Base-by-base conservation (phyloP, 176 grass and related monocot species). In the Cymbopogon citratus region DNA sequence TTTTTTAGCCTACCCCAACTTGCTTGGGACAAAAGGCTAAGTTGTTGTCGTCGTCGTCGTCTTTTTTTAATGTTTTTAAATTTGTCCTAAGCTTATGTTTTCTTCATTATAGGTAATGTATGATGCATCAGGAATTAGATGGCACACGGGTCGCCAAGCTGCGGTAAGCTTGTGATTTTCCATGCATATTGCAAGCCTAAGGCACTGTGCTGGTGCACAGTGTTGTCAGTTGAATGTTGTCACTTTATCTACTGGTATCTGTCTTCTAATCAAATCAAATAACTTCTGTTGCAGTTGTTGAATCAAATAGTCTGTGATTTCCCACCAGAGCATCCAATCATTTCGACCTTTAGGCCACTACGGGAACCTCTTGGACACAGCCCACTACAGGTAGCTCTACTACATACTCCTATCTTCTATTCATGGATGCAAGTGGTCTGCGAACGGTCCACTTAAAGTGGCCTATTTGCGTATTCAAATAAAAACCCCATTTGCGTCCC, bases 301-400 rank as follows among this genome's bases (percentile, higher is more conserved):
- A 99, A 99, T 90, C 97, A 90, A 86, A 99, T 99, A 88, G 97
- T 99, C 71, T 86, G 89, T 66, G 97, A 99, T 85, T 83, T 95
- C 26, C 93, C 97, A 64, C 85, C 87, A 40, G 91, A 96, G 77
- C 89, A 96, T 76, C 89, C 97, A 77, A 85, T 85, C 72, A 89
- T 99, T 69, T 91, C 92, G 9, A 91, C 87, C 74, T 90, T 87
- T 74, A 90, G 97, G 89, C 97, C 97, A 26, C 80, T 99, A 51
- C 82, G 80, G 31, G 97, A 99, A 87, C 93, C 77, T 69, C 93
- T 99, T 81, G 97, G 97, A 18, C 91, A 99, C 83, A 99, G 91
- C 40, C 92, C 92, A 83, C 91, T 96, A 62, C 92, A 99, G 97
- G 96, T 99, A 91, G 33, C 12, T 87, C 26, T 56, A 65, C 64